phyloP scores from a whole-genome alignment of 108 stramenopile species.

The Schizochytrium sp. region DNA sequence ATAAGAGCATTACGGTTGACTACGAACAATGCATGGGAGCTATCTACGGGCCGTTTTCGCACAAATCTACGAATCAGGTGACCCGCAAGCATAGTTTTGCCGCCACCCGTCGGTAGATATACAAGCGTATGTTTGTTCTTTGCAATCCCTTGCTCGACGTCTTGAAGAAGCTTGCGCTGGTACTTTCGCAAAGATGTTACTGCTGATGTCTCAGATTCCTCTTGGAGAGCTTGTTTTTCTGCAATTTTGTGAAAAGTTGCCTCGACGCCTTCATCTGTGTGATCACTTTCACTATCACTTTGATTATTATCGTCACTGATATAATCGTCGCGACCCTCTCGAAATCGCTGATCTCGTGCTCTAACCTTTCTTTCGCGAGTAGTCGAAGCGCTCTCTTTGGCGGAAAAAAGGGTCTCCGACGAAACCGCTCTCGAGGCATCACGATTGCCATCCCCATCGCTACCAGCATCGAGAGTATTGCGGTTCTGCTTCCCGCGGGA shows the following conservation, averaged over 20 bases:
- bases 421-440: no score
- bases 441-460: no score
- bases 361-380: no score
- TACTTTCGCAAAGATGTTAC: constrained; percentile 18
- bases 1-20: constrained; percentile 53
- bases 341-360: no score
- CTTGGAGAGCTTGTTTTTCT: neutral
- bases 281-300: no score
- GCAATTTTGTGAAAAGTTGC: neutral
- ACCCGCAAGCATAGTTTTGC: constrained; percentile 48
- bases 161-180: constrained; percentile 28
- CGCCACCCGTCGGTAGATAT: constrained; percentile 54
- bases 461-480: no score
- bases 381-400: no score
- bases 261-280: neutral
- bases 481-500: no score
- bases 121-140: constrained; percentile 8
- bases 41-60: neutral
- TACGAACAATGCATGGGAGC: constrained; percentile 10
- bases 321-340: no score
- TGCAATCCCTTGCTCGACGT: neutral
- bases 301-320: no score
- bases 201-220: neutral
- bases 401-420: no score
- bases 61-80: neutral